Base-by-base conservation (phyloP, 2,329 filamentous ascomycete species). In the Claviceps capensis region DNA sequence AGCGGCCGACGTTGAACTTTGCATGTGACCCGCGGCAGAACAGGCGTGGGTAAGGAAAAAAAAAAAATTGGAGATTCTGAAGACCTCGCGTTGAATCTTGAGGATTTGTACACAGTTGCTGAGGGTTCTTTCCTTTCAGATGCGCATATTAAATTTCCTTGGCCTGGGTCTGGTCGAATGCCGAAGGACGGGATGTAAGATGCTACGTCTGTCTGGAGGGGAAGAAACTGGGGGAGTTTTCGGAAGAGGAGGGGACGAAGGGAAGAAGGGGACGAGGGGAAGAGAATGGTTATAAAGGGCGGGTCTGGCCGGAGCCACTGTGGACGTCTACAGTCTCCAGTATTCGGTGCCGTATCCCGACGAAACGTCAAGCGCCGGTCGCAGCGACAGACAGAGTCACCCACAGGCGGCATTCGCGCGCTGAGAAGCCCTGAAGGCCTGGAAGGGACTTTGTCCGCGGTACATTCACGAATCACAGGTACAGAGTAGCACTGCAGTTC, bases 1-100 rank as follows among this genome's bases (percentile, higher is more conserved):
- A 71, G 85, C 81, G 67, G 82, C 81, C 60, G 83, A 85, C 63
- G 78, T 76, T 75, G 81, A 76, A 69, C 81, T 80, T 78, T 86
- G 83, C 83, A 88, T 87, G 77, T 83, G 81, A 82, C 74, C 67
- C 55, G 55, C 37, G 19, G 43, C 46, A 49, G 49, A 9, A 14
- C 6, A 11, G n/a, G 4, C 8, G 23, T 16, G 23, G 23, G 17
- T 11, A 22, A 19, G 9, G 9, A 14, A 42, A 5, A 23, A 42
- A 5, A 23, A 34, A 17, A 16, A 30, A 47, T 17, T 38, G 50
- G 23, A 52, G 37, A 8, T 34, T 51, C 19, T 40, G 40, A 44
- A 40, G 11, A 43, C 30, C 23, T 22, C 17, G 23, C n/a, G 26
- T 3, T 8, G 26, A 23, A 17, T 40, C 23, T 23, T 5, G 26